These are phyloP conservation scores for Cercospora sp. DNA, from an alignment of 2,329 filamentous ascomycete species.

Conservation along the genomic window DNA sequence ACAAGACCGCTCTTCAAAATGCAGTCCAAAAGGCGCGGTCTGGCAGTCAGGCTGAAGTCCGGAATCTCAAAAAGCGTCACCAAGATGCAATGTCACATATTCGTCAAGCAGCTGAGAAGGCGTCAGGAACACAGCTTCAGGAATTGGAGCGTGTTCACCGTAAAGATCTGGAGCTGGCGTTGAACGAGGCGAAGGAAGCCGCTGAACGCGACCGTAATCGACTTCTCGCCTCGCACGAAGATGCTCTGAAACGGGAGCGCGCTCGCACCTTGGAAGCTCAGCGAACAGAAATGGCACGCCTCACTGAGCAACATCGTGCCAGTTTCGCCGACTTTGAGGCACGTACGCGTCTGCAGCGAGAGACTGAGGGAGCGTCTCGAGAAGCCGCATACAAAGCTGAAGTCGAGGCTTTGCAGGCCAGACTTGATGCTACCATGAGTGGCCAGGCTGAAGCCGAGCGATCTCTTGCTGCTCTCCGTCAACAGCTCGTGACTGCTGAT, in stretches of 20 bases:
- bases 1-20: conserved; percentile 27
- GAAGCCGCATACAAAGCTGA: conserved; percentile 22
- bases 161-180: conserved; percentile 23
- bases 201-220: conserved; percentile 17
- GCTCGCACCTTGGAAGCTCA: conserved; percentile 18
- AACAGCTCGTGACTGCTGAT: conserved; percentile 27
- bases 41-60: conserved; percentile 27
- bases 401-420: conserved; percentile 29
- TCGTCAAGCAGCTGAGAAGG: conserved; percentile 26
- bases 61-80: conserved; percentile 32
- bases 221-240: conserved; percentile 16
- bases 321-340: conserved; percentile 21
- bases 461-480: conserved; percentile 25
- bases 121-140: conserved; percentile 22
- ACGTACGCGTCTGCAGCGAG: conserved; percentile 20
- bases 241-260: conserved; percentile 13
- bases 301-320: conserved; percentile 19
- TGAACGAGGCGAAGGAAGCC: conserved; percentile 19
- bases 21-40: conserved; percentile 27
- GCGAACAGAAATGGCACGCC: conserved; percentile 20
- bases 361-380: conserved; percentile 15
- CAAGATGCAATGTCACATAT: conserved; percentile 31
- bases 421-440: conserved; percentile 32
- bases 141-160: conserved; percentile 30
- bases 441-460: conserved; percentile 33